Base-by-base conservation (phyloP, 768 basidiomycete species). In the Crassisporium funariophilum region DNA sequence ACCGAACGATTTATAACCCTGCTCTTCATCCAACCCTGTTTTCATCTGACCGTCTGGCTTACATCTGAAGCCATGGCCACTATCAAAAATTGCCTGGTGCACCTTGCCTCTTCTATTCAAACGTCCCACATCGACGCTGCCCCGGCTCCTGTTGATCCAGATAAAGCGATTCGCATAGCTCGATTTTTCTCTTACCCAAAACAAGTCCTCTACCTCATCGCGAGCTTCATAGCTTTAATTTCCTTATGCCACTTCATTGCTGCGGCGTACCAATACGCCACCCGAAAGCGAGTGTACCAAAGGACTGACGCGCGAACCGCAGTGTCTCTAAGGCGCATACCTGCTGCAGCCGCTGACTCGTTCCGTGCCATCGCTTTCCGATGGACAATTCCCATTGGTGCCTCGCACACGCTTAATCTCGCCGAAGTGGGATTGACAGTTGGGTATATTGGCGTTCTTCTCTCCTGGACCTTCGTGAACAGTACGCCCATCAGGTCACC, bases 171-270 rank as follows among this genome's bases (percentile, higher is more conserved):
- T 38, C 63, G 64, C 24, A 44, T 59, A 15, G 41, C 56, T 7
- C 53, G 66, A 11, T 55, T 54, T 36, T 54, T 54, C 11, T 36
- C 54, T 5, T 77, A 77, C 53, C 72, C 77, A 3, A 60, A 66
- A 31, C 63, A 74, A 47, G 59, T 73, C 16, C 72, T 74, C 64
- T 77, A 70, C 55, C 63, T 72, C 47, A 33, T 78, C 22, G 71
- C 67, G 8, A 58, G 62, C 47, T 70, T 78, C 60, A 69, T 79
- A 46, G 66, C 62, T 38, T 57, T 77, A 27, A 53, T 75, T 35
- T 60, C 68, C 10, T 2, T 76, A 41, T 59, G 49, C 43, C 72
- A 74, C 35, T 61, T 64, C 50, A 15, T 60, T 2, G 62, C 64
- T 5, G 55, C 62, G 27, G 51, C 13, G 16, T 55, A 53, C 53